Conservation (phyloP, 306 rosid genomes). For the Gynostemma pentaphyllum region DNA sequence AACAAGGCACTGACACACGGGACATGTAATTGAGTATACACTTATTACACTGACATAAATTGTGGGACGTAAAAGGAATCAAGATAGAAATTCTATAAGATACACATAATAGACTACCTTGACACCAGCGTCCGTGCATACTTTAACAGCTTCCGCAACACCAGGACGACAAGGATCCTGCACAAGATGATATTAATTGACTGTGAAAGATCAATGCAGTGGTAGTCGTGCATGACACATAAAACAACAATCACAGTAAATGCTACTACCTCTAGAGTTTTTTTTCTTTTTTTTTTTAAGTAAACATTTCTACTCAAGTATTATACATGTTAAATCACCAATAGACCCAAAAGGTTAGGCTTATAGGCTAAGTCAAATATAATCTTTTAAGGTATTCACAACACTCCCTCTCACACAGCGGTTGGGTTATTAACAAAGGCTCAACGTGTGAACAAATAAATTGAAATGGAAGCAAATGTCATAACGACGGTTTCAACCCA, state of each 20-base stretch:
- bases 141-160: slow-evolving; percentile 61
- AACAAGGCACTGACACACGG: not conserved
- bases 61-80: not conserved
- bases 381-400: too few relatives aligned
- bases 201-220: not conserved
- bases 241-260: not conserved
- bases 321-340: not conserved
- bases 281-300: too few relatives aligned
- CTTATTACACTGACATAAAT: not conserved
- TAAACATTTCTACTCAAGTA: not conserved
- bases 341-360: too few relatives aligned
- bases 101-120: slow-evolving; percentile 45
- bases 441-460: too few relatives aligned
- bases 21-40: not conserved
- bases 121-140: slow-evolving; percentile 81
- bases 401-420: too few relatives aligned
- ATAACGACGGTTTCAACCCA: too few relatives aligned
- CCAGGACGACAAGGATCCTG: slow-evolving; percentile 94
- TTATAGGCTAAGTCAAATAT: too few relatives aligned
- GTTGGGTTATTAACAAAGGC: too few relatives aligned
- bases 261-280: not conserved
- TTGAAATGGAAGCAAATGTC: too few relatives aligned
- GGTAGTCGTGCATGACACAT: not conserved
- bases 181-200: not conserved
- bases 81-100: slow-evolving; percentile 1